These are phyloP conservation scores for Blastomyces parvus DNA, from an alignment of 2,329 filamentous ascomycete species.

Conservation along the genomic window DNA sequence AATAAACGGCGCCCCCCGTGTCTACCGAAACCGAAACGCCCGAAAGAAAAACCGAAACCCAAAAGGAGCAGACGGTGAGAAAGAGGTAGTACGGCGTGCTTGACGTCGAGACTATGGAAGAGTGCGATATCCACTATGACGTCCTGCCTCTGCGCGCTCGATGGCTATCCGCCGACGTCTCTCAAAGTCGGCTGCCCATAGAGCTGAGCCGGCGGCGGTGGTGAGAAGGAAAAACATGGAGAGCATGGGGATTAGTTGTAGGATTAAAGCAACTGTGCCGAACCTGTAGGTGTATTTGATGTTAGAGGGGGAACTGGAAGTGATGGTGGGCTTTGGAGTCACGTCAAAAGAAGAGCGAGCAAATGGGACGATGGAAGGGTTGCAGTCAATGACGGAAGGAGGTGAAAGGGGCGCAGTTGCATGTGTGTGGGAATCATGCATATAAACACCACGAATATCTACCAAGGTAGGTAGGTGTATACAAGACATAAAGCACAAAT, in stretches of 20 bases:
- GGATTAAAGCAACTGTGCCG: constrained; percentile 68
- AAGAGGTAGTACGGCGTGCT: background rate
- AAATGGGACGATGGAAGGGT: too few relatives aligned
- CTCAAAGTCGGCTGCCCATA: constrained; percentile 79
- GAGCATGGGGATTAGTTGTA: constrained; percentile 80
- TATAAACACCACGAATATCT: background rate
- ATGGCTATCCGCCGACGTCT: constrained; percentile 17
- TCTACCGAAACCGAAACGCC: background rate
- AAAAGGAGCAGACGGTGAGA: constrained; percentile 1
- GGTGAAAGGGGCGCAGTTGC: background rate
- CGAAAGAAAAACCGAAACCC: background rate
- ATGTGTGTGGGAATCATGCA: background rate
- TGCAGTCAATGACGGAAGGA: constrained; percentile 1
- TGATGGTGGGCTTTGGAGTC: background rate
- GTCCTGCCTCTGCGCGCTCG: constrained; percentile 11
- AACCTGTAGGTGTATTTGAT: constrained; percentile 44
- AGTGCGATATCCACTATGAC: constrained; percentile 29
- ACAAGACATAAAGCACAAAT: background rate
- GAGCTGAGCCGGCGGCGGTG: constrained; percentile 69
- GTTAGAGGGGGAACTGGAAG: too few relatives aligned
- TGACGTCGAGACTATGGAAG: constrained; percentile 20
- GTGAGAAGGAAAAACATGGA: constrained; percentile 95
- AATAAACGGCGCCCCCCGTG: background rate
- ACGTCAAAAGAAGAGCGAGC: background rate
- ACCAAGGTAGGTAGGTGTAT: background rate